Conservation (phyloP, 306 rosid species). For the Arachis hypogaea region DNA sequence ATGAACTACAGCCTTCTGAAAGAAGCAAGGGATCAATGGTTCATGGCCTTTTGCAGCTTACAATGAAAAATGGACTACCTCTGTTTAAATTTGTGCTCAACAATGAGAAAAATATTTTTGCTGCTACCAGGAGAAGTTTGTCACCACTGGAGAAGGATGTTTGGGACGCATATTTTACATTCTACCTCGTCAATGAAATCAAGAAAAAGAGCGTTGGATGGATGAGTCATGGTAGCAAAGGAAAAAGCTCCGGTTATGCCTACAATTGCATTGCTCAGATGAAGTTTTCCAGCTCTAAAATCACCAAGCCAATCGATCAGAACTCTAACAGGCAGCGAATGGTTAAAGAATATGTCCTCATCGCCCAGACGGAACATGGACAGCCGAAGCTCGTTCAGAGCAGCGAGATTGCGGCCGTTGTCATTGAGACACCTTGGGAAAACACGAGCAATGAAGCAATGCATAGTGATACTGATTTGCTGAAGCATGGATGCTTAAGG, state of each 20-base stretch:
- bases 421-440: constrained; percentile 58
- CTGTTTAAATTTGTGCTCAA: constrained; percentile 74
- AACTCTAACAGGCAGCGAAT: constrained; percentile 32
- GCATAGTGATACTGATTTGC: constrained; percentile 35
- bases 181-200: constrained; percentile 77
- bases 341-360: constrained; percentile 61
- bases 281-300: constrained; percentile 59
- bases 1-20: constrained; percentile 48
- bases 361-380: constrained; percentile 58
- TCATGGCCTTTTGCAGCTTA: constrained; percentile 75
- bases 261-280: constrained; percentile 77
- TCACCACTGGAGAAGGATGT: constrained; percentile 64
- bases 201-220: constrained; percentile 80
- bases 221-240: constrained; percentile 75
- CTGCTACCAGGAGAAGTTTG: constrained; percentile 63
- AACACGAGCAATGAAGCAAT: constrained; percentile 38
- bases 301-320: constrained; percentile 42
- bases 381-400: constrained; percentile 47
- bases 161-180: constrained; percentile 63
- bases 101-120: constrained; percentile 61
- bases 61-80: constrained; percentile 76
- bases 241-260: constrained; percentile 59
- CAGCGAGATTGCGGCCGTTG: constrained; percentile 77
- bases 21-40: constrained; percentile 53
- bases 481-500: constrained; percentile 43